Percentiles rank a stretch among this genome's conserved stretches.
Conservation (phyloP, 768 basidiomycete genomes). For the Leucocoprinus leucothites region DNA sequence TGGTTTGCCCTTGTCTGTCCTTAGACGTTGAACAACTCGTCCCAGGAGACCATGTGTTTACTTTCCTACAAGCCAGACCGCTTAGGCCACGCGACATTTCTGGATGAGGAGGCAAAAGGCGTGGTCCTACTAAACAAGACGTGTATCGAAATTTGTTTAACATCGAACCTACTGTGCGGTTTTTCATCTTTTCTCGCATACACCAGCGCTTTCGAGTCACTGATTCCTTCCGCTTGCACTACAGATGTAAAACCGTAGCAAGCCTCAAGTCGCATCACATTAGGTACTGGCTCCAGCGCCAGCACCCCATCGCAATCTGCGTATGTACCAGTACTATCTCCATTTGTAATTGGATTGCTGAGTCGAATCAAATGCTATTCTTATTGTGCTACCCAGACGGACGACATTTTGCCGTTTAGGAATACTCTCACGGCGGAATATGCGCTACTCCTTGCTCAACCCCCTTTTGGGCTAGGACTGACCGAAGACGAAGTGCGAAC, state of each 20-base stretch:
- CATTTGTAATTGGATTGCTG: neutral
- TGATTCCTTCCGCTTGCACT: neutral
- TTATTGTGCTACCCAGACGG: slow-evolving; percentile 49
- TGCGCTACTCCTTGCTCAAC: slow-evolving; percentile 67
- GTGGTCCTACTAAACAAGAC: slow-evolving; percentile 51
- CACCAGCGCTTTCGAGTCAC: neutral
- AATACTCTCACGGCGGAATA: slow-evolving; percentile 77
- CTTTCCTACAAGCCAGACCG: slow-evolving; percentile 64
- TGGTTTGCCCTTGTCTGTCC: neutral
- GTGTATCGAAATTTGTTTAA: slow-evolving; percentile 79
- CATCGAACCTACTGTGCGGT: slow-evolving; percentile 71
- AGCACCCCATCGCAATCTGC: slow-evolving; percentile 75
- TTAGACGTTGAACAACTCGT: slow-evolving; percentile 45
- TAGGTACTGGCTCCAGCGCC: slow-evolving; percentile 53
- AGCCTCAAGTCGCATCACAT: slow-evolving; percentile 73
- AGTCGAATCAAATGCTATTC: neutral
- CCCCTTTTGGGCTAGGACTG: slow-evolving; percentile 73
- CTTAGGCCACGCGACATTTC: slow-evolving; percentile 80
- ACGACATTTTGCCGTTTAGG: slow-evolving; percentile 76
- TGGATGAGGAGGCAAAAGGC: slow-evolving; percentile 55
- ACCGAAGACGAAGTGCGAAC: slow-evolving; percentile 49
- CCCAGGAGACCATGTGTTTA: slow-evolving; percentile 56
- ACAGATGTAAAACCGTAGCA: slow-evolving; percentile 67
- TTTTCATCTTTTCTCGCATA: too few relatives aligned
- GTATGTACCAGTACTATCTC: slow-evolving; percentile 40